phyloP scores from a whole-genome alignment of 2,329 filamentous ascomycete species.

The Microdochium trichocladiopsis region DNA sequence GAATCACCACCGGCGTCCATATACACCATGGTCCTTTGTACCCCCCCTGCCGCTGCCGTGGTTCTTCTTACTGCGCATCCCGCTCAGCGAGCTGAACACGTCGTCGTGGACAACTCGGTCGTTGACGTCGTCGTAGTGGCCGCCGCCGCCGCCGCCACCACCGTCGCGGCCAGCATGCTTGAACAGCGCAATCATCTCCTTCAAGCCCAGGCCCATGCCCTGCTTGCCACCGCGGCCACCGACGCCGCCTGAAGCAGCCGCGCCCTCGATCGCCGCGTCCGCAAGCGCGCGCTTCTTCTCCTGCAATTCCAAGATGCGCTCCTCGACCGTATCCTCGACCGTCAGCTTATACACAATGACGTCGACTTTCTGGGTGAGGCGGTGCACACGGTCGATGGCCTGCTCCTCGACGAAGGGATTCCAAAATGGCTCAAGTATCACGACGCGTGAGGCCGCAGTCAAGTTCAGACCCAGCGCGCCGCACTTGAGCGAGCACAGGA shows the following conservation, averaged over 20 bases:
- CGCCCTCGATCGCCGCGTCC: constrained; percentile 83
- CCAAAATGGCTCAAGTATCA: constrained; percentile 98
- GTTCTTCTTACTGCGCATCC: constrained; percentile 14
- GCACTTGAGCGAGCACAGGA: constrained; percentile 91
- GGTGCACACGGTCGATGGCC: constrained; percentile 95
- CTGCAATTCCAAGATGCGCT: constrained; percentile 89
- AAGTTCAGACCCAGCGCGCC: constrained; percentile 89
- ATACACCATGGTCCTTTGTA: constrained; percentile 29
- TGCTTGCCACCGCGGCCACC: constrained; percentile 39
- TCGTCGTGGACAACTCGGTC: constrained; percentile 7
- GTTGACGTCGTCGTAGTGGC: constrained; percentile 11
- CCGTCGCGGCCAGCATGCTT: constrained; percentile 53
- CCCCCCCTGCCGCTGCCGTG: constrained; percentile 3
- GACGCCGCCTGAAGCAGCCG: constrained; percentile 44
- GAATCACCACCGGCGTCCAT: constrained; percentile 34
- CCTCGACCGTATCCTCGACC: constrained; percentile 80
- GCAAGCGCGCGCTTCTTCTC: constrained; percentile 89
- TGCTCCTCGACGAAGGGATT: constrained; percentile 99
- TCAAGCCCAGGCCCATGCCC: constrained; percentile 78
- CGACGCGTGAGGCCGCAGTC: constrained; percentile 85
- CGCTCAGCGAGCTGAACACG: constrained; percentile 14
- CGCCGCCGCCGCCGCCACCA: constrained; percentile 26
- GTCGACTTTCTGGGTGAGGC: constrained; percentile 93
- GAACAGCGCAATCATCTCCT: constrained; percentile 91
- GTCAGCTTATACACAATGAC: constrained; percentile 95